phyloP scores from a whole-genome alignment of 306 rosid species.

The Echinosophora koreensis region DNA sequence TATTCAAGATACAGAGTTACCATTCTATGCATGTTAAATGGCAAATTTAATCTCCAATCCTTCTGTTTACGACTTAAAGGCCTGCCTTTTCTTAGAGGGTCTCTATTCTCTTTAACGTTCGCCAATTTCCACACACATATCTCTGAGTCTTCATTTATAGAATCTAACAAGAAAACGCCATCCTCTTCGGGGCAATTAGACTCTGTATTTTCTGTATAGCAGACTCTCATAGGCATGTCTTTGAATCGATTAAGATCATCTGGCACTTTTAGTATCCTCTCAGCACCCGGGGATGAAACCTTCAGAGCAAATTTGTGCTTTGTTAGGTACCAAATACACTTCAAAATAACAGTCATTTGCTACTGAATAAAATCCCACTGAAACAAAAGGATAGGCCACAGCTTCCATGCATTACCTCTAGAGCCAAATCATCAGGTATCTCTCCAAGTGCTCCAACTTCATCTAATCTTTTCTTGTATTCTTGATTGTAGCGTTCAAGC shows the following conservation, averaged over 20 bases:
- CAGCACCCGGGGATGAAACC: slow-evolving; percentile 96
- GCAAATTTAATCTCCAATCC: slow-evolving; percentile 90
- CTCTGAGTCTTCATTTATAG: slow-evolving; percentile 63
- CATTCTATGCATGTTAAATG: slow-evolving; percentile 69
- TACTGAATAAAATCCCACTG: slow-evolving; percentile 33
- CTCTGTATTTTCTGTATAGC: slow-evolving; percentile 60
- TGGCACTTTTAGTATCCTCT: slow-evolving; percentile 83
- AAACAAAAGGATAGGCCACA: slow-evolving; percentile 19
- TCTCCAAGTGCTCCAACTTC: slow-evolving; percentile 84
- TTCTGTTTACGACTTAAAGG: slow-evolving; percentile 81
- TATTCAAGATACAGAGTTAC: slow-evolving; percentile 71
- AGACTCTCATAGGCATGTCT: slow-evolving; percentile 82
- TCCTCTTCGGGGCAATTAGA: slow-evolving; percentile 60
- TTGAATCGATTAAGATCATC: slow-evolving; percentile 79
- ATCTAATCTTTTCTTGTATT: slow-evolving; percentile 80
- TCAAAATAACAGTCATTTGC: slow-evolving; percentile 34
- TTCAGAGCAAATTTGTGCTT: slow-evolving; percentile 46
- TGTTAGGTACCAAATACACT: slow-evolving; percentile 39
- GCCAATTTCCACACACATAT: slow-evolving; percentile 93
- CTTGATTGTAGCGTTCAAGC: slow-evolving; percentile 75
- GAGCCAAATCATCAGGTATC: slow-evolving; percentile 82
- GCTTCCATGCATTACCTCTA: slow-evolving; percentile 64
- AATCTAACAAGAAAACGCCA: slow-evolving; percentile 71
- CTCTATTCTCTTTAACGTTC: slow-evolving; percentile 79
- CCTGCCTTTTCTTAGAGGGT: slow-evolving; percentile 76